A percentile compares a stretch with the other conserved stretches of the same genome.
phyloP scores from a whole-genome alignment of 1,284 basidiomycete species.

The Psilocybe mexicana region DNA sequence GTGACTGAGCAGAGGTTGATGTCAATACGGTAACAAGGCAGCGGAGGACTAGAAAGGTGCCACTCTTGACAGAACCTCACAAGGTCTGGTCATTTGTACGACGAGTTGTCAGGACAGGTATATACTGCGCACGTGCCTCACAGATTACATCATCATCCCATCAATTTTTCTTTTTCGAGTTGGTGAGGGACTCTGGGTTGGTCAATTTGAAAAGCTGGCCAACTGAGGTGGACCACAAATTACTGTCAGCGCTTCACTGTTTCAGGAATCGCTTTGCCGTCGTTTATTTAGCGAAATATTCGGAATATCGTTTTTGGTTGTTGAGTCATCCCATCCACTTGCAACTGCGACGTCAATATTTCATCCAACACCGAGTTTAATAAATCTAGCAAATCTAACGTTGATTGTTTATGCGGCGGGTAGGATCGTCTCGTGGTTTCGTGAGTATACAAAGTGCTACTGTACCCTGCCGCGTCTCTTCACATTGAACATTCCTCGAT shows the following conservation, averaged over 20 bases:
- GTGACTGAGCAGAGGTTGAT: not conserved
- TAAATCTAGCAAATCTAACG: too few relatives aligned
- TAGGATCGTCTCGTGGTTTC: too few relatives aligned
- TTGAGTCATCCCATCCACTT: not conserved
- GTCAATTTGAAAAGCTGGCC: not conserved
- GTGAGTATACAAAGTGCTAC: too few relatives aligned
- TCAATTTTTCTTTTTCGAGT: not conserved
- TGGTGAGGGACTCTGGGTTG: not conserved
- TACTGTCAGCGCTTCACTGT: too few relatives aligned
- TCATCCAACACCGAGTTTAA: not conserved
- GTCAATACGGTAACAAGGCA: not conserved
- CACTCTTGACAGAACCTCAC: not conserved
- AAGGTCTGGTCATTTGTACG: not conserved
- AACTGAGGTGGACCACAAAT: not conserved
- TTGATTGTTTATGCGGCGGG: too few relatives aligned
- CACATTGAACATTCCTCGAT: too few relatives aligned
- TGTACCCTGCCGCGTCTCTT: too few relatives aligned
- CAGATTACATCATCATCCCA: conserved; percentile 1
- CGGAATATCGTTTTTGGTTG: not conserved
- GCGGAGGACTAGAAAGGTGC: not conserved
- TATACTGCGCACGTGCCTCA: not conserved
- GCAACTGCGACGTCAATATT: not conserved
- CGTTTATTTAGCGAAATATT: not conserved
- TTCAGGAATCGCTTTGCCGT: not conserved
- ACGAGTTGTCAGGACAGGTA: not conserved